Conservation (phyloP, 1,284 basidiomycete species). For the Ceratobasidium sp. region DNA sequence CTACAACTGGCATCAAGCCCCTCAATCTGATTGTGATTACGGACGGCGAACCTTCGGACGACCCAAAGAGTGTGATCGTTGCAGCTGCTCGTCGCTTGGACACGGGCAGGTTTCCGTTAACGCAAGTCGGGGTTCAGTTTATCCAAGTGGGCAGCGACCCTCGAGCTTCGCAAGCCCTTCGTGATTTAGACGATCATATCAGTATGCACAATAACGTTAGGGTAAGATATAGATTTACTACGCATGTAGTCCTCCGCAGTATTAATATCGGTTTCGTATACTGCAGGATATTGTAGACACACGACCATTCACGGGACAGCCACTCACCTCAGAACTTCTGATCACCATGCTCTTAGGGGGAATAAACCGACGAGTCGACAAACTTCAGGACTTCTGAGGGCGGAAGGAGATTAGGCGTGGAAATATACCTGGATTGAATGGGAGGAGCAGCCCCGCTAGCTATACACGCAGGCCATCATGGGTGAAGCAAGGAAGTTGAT, state of each 20-base stretch:
- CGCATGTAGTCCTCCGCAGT: too few relatives aligned
- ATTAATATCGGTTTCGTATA: conserved; percentile 50
- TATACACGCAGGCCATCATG: too few relatives aligned
- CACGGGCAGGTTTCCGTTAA: conserved; percentile 65
- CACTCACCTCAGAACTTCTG: conserved; percentile 63
- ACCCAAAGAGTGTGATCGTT: conserved; percentile 66
- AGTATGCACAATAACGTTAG: conserved; percentile 57
- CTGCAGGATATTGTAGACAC: conserved; percentile 74
- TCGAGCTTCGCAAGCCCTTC: conserved; percentile 64
- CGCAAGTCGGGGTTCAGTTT: conserved; percentile 56
- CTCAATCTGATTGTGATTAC: conserved; percentile 74
- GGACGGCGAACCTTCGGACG: conserved; percentile 69
- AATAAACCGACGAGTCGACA: conserved; percentile 69
- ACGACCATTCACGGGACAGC: conserved; percentile 64
- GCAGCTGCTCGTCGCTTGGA: too few relatives aligned
- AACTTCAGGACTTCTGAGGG: conserved; percentile 47
- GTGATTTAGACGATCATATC: conserved; percentile 51
- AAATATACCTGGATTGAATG: too few relatives aligned
- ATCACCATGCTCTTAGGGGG: conserved; percentile 72
- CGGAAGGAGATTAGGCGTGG: too few relatives aligned
- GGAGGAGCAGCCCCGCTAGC: too few relatives aligned
- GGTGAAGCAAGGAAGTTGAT: too few relatives aligned
- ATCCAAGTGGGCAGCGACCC: conserved; percentile 62
- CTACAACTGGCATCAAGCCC: conserved; percentile 60
- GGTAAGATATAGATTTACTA: conserved; percentile 51